Base-by-base conservation (phyloP, 192 early-diverging fungal genomes). In the Backusella macrospora region DNA sequence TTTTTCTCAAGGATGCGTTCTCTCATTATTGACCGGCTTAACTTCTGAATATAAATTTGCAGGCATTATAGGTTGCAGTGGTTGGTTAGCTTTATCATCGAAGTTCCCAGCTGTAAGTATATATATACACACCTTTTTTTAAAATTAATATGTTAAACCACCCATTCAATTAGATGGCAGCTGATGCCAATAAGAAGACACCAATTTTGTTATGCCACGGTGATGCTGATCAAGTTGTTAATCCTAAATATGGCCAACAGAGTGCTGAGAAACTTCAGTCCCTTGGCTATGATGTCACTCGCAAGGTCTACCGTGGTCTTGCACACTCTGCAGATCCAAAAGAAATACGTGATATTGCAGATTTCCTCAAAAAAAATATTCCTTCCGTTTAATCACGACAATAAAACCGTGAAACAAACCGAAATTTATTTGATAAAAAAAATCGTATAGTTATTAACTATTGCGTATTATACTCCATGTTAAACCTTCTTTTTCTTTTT, bases 151-250 rank as follows among this genome's bases (percentile, higher is more conserved):
- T 13, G 21, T 23, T 59, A 59, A 59, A 59, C 26, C 13, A 46
- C 23, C 14, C 67, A 21, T 66, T 16, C 18, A 37, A 23, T 29
- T 52, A 69, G 62, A 85, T 92, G 82, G 81, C 73, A 21, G 76
- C 87, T 3, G 86, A 92, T 29, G 84, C 86, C 4, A 92, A 88
- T 81, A 86, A 85, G 68, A 80, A 76, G 65, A 92, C 90, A 5
- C 95, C 95, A 13, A 89, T 96, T 49, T 90, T 96, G 65, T 88
- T 94, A 86, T 91, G 87, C 34, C 97, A 99, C 74, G 97, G 97
- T 29, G 87, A 87, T 42, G 76, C 78, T 1, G 97, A 99, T 75
- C 63, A 78, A 59, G 87, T 90, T 12, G 92, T 98, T 7, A 74
- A 84, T 55, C 94, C 84, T 81, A 67, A 90, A 72, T 93, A 89